Evolutionary conservation across 228 moss, liverwort and hornwort genomes (phyloP).

Genomic region (Sphagnum fallax): DNA sequence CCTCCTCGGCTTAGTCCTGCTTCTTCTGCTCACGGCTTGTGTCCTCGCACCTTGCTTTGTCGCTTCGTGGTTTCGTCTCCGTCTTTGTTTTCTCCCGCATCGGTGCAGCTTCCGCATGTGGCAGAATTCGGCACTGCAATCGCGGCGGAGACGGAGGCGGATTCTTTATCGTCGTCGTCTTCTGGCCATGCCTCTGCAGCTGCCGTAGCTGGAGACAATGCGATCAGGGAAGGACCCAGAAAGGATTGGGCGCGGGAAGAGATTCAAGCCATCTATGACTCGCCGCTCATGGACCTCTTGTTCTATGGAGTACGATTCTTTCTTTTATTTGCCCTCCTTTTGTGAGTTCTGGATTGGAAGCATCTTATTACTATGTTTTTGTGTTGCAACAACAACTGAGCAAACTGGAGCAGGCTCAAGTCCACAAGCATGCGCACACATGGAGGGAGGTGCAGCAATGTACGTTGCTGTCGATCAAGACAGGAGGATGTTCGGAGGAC

Average conservation of each 20-base stretch:
- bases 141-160: background rate
- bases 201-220: conserved; percentile 47
- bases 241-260: conserved; percentile 59
- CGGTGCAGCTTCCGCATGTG: background rate
- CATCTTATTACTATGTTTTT: no score
- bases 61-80: background rate
- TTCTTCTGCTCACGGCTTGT: no score
- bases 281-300: conserved; percentile 91
- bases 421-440: conserved; percentile 81
- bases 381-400: conserved; percentile 6
- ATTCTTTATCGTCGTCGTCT: background rate
- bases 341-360: no score
- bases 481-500: conserved; percentile 94
- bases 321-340: no score
- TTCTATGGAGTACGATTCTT: conserved; percentile 61
- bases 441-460: conserved; percentile 99
- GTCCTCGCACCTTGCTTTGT: background rate
- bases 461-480: conserved; percentile 94
- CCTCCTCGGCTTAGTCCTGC: background rate
- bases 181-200: conserved; percentile 36
- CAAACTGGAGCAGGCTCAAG: conserved; percentile 56
- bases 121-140: background rate
- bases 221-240: conserved; percentile 42
- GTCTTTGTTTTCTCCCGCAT: background rate
- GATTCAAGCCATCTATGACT: conserved; percentile 73